Conservation (phyloP, 192 early-diverging fungal genomes). For the Coemansia sp. region DNA sequence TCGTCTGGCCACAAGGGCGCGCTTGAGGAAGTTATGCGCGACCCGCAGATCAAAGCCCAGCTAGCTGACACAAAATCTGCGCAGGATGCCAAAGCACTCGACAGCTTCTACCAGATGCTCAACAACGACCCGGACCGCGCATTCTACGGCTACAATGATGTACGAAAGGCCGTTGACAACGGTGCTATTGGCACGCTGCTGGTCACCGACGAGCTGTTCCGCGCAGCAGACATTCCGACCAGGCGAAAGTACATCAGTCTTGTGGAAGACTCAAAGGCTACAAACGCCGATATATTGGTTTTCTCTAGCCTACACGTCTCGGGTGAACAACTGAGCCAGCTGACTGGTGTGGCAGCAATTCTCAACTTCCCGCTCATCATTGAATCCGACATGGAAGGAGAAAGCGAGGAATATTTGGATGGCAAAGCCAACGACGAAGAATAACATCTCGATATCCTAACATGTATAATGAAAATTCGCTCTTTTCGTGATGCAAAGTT, state of each 20-base stretch:
- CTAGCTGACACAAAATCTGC: slow-evolving; percentile 93
- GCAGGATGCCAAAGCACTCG: slow-evolving; percentile 77
- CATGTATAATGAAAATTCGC: too few species aligned
- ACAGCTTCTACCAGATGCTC: slow-evolving; percentile 89
- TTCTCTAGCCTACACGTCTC: slow-evolving; percentile 94
- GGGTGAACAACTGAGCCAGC: slow-evolving; percentile 93
- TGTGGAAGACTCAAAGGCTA: slow-evolving; percentile 77
- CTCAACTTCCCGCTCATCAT: slow-evolving; percentile 89
- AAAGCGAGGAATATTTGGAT: background rate
- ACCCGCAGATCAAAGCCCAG: slow-evolving; percentile 74
- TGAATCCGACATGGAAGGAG: slow-evolving; percentile 68
- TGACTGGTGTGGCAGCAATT: slow-evolving; percentile 94
- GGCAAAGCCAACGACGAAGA: background rate
- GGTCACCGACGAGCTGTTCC: slow-evolving; percentile 92
- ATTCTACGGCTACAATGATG: slow-evolving; percentile 91
- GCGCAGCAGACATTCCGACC: slow-evolving; percentile 83
- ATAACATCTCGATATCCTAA: background rate
- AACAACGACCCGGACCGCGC: slow-evolving; percentile 87
- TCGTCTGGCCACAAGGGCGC: slow-evolving; percentile 97
- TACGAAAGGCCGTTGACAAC: slow-evolving; percentile 78
- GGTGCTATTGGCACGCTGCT: slow-evolving; percentile 87
- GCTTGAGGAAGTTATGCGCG: slow-evolving; percentile 90
- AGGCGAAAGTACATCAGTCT: slow-evolving; percentile 85
- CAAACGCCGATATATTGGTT: slow-evolving; percentile 79
- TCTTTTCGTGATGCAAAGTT: too few species aligned